Conservation (phyloP, 495 filamentous ascomycete genomes). For the Aspergillus conjunctus region DNA sequence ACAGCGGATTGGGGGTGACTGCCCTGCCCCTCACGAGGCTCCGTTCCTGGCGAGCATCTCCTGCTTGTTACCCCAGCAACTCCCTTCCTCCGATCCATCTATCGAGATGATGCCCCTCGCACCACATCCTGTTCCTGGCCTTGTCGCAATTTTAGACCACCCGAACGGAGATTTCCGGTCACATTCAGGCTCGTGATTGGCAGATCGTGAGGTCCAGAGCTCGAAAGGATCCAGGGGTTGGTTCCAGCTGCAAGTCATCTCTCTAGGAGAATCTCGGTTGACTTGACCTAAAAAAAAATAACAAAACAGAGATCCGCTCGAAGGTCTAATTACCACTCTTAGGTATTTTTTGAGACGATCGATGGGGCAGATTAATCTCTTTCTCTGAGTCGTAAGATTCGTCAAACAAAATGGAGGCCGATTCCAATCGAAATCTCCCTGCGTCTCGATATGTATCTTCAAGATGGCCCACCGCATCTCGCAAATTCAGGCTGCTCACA, state of each 20-base stretch:
- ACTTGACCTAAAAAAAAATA: slow-evolving; percentile 5
- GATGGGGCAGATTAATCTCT: slow-evolving; percentile 1
- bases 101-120: not conserved
- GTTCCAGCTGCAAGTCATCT: slow-evolving; percentile 22
- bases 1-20: no score
- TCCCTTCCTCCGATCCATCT: slow-evolving; percentile 27
- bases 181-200: slow-evolving; percentile 20
- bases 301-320: not conserved
- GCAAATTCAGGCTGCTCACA: no score
- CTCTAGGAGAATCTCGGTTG: slow-evolving; percentile 6
- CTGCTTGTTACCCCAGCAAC: slow-evolving; percentile 39
- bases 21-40: no score
- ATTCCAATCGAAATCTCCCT: no score
- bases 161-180: slow-evolving; percentile 6
- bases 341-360: not conserved
- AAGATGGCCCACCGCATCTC: no score
- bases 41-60: slow-evolving; percentile 2
- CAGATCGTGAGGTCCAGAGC: slow-evolving; percentile 12
- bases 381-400: not conserved
- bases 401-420: no score
- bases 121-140: slow-evolving; percentile 5
- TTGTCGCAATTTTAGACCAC: slow-evolving; percentile 1
- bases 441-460: no score
- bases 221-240: slow-evolving; percentile 6
- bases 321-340: not conserved